Evolutionary conservation across 208 protist species (phyloP), one percentile per base, ranked within the genome.

Genomic region (Crithidia fasciculata): DNA sequence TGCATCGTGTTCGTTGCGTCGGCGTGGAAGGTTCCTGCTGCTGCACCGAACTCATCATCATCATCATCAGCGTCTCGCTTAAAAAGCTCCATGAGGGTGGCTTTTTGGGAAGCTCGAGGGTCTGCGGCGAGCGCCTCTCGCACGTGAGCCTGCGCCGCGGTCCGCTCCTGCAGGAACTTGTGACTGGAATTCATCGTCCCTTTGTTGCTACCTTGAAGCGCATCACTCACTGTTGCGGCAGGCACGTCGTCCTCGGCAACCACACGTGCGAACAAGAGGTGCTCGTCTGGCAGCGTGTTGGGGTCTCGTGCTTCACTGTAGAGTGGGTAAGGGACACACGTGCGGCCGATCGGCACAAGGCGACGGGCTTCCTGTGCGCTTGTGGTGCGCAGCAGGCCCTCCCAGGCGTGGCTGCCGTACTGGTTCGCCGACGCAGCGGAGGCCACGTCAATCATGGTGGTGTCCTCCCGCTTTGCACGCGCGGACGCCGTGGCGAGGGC

Each of bases 331-430:
- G 91, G 91, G 43, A 85, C 91, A 53, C 74, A 83, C 18, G 69
- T 81, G 50, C 82, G 85, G 39, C 89, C 92, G n/a, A 95, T 74
- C 39, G 82, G 83, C 15, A 96, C 81, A 28, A 86, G 91, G 41
- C 86, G 85, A 28, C 84, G 67, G 7, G 75, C 77, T 13, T 58
- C 74, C n/a, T 73, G 59, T 3, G 65, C 66, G 45, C 75, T 75
- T 43, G 55, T 77, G 40, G 75, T 63, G 59, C 88, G 86, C 70
- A 95, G 74, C 50, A 80, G 67, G 10, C 85, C 88, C 63, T 90
- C 81, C 91, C 91, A 95, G 2, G 74, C 72, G 59, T 85, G 39
- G 47, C 71, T 69, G 18, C 81, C 78, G 19, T 69, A 9, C 3
- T 43, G 60, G 10, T 86, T 73, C 2, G 72, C 60, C 16, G 43